These are phyloP conservation scores for Murraya paniculata DNA, from an alignment of 345 rosid species.

Conservation along the genomic window DNA sequence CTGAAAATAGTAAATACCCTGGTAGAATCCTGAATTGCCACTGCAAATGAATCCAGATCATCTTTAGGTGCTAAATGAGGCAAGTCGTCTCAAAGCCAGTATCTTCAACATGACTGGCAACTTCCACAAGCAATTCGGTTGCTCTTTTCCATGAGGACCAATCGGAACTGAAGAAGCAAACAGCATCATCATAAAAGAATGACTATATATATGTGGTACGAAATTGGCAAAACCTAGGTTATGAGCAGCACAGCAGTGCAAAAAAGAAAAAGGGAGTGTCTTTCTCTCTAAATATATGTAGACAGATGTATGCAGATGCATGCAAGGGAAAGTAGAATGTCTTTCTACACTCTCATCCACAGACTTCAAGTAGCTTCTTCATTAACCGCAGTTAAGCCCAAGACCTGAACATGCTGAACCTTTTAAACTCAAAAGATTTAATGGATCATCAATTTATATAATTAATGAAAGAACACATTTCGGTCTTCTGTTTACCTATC, in stretches of 20 bases:
- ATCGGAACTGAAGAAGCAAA: conserved; percentile 53
- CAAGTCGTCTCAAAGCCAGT: conserved; percentile 95
- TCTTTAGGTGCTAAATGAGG: no score
- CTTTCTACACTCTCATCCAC: neutral
- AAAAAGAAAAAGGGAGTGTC: neutral
- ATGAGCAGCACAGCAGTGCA: neutral
- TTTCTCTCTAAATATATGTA: neutral
- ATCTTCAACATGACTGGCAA: conserved; percentile 83
- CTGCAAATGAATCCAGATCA: conserved; percentile 88
- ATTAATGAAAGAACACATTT: no score
- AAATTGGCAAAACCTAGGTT: neutral
- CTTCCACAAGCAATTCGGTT: conserved; percentile 89
- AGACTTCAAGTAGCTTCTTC: no score
- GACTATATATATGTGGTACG: neutral
- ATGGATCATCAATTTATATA: no score
- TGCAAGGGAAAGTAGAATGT: neutral
- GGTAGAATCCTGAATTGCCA: no score
- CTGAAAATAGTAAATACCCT: no score
- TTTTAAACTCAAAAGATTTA: no score
- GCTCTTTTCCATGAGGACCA: conserved; percentile 84
- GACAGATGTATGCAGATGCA: neutral
- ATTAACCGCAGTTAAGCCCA: no score
- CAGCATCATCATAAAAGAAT: neutral
- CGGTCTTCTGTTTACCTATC: conserved; percentile 58
- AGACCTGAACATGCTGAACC: no score